A percentile compares a stretch with the other conserved stretches of the same genome.
These are phyloP conservation scores for Colletotrichum sp. DNA, from an alignment of 2,329 filamentous ascomycete species.

Conservation along the genomic window DNA sequence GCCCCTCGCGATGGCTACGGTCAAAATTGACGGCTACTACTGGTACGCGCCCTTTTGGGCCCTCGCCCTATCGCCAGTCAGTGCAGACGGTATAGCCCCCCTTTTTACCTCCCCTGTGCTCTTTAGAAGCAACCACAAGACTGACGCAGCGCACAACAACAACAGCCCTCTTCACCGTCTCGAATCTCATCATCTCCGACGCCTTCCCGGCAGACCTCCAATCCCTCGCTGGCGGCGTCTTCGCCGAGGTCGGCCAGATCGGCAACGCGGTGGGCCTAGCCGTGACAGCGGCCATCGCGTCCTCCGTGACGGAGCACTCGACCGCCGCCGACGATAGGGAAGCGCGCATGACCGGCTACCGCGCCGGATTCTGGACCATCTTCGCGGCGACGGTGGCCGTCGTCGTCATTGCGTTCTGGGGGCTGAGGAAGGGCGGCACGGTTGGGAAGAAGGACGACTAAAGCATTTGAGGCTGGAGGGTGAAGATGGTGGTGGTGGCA, in stretches of 20 bases:
- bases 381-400: constrained; percentile 49
- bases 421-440: constrained; percentile 50
- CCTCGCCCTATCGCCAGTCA: constrained; percentile 48
- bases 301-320: constrained; percentile 46
- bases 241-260: constrained; percentile 63
- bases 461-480: background rate
- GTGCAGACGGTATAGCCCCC: constrained; percentile 39
- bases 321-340: constrained; percentile 24
- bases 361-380: constrained; percentile 58
- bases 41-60: constrained; percentile 53
- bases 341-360: constrained; percentile 55
- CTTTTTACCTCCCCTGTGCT: no score
- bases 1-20: constrained; percentile 60
- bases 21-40: constrained; percentile 51
- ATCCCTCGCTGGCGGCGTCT: constrained; percentile 63
- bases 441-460: constrained; percentile 50
- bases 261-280: constrained; percentile 59
- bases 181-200: constrained; percentile 58
- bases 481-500: background rate
- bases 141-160: background rate
- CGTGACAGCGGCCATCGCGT: constrained; percentile 52
- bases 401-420: constrained; percentile 41
- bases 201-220: constrained; percentile 60
- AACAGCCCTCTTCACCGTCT: constrained; percentile 59
- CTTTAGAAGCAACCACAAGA: background rate